These are phyloP conservation scores for Crepidotus sp. DNA, from an alignment of 1,284 basidiomycete genomes.

Conservation along the genomic window DNA sequence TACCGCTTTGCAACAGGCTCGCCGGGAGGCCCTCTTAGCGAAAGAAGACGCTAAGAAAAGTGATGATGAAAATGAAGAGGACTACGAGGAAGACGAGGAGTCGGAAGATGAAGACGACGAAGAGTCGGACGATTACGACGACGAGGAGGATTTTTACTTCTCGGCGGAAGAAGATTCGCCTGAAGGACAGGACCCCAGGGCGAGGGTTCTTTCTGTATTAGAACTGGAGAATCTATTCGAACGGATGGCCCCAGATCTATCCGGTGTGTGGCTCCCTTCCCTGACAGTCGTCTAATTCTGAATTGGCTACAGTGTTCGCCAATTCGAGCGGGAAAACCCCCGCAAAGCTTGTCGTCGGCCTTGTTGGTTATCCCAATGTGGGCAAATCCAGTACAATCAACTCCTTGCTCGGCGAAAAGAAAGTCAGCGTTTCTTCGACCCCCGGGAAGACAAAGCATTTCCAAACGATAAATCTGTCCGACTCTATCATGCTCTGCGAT, in stretches of 20 bases:
- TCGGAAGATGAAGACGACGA: slow-evolving; percentile 20
- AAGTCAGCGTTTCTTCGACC: slow-evolving; percentile 94
- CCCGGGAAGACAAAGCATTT: slow-evolving; percentile 99
- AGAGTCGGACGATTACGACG: slow-evolving; percentile 20
- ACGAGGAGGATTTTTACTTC: slow-evolving; percentile 28
- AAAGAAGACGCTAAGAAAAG: not conserved
- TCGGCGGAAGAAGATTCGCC: slow-evolving; percentile 48
- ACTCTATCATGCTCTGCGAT: slow-evolving; percentile 88
- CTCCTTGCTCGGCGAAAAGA: slow-evolving; percentile 90
- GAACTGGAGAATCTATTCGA: slow-evolving; percentile 88
- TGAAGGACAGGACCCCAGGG: slow-evolving; percentile 56
- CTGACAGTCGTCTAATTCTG: slow-evolving; percentile 1
- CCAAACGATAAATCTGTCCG: slow-evolving; percentile 92
- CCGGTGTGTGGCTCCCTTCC: slow-evolving; percentile 36
- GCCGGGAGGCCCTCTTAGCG: slow-evolving; percentile 39
- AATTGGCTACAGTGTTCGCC: slow-evolving; percentile 47
- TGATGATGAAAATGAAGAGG: slow-evolving; percentile 21
- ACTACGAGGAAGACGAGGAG: slow-evolving; percentile 21
- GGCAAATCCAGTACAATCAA: slow-evolving; percentile 98
- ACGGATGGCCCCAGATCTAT: slow-evolving; percentile 67
- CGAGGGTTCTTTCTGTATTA: slow-evolving; percentile 76
- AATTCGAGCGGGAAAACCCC: slow-evolving; percentile 53
- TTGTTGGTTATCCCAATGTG: slow-evolving; percentile 98
- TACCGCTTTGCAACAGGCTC: slow-evolving; percentile 72
- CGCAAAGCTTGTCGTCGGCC: slow-evolving; percentile 77